phyloP scores from a whole-genome alignment of 1,139 yeast genomes.

The Debaryomyces sp. region DNA sequence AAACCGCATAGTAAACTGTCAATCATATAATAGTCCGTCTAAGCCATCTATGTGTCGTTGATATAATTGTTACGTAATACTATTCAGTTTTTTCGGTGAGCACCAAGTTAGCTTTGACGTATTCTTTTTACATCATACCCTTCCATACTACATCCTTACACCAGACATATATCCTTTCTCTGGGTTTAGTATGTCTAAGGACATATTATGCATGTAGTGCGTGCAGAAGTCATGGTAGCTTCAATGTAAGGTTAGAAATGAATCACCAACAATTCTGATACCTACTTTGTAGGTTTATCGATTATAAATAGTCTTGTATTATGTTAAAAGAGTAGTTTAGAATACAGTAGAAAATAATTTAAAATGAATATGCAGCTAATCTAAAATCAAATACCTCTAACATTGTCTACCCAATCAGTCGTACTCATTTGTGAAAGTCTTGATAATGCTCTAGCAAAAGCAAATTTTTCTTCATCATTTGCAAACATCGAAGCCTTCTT shows the following conservation, averaged over 20 bases:
- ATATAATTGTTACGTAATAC: background rate
- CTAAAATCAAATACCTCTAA: slow-evolving; percentile 10
- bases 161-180: background rate
- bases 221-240: too few species aligned
- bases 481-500: slow-evolving; percentile 79
- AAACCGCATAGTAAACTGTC: background rate
- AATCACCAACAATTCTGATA: too few species aligned
- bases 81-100: background rate
- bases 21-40: background rate
- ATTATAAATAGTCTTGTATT: background rate
- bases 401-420: slow-evolving; percentile 78
- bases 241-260: too few species aligned
- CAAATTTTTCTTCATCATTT: slow-evolving; percentile 92
- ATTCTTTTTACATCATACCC: background rate
- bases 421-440: slow-evolving; percentile 94
- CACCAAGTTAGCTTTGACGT: background rate
- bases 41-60: background rate
- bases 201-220: too few species aligned
- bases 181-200: too few species aligned
- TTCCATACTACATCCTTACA: background rate
- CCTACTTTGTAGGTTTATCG: background rate
- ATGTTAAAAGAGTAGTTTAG: background rate
- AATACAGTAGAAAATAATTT: background rate
- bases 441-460: slow-evolving; percentile 92
- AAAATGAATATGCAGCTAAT: slow-evolving; percentile 4